These are phyloP conservation scores for Tricholoma saponaceum DNA, from an alignment of 768 basidiomycete species.

Conservation along the genomic window DNA sequence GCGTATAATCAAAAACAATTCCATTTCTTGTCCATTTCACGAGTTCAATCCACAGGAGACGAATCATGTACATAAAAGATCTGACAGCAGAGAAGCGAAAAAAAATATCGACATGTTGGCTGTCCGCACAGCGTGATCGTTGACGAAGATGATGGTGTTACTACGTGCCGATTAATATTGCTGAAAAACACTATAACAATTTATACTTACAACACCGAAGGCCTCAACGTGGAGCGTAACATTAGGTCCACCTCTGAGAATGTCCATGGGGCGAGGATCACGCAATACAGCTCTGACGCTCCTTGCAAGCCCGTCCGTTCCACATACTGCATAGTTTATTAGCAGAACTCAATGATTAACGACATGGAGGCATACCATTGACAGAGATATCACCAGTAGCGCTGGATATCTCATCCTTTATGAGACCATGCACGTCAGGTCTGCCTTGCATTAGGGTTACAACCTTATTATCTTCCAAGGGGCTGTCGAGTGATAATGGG, in stretches of 20 bases:
- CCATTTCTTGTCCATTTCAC: no score
- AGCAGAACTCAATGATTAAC: conserved; percentile 9
- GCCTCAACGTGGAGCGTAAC: conserved; percentile 41
- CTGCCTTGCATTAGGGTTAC: conserved; percentile 32
- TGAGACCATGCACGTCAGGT: conserved; percentile 35
- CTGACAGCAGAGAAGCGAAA: no score
- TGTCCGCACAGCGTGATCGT: no score
- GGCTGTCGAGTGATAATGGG: conserved; percentile 2
- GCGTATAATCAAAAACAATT: no score
- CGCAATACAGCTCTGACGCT: conserved; percentile 37
- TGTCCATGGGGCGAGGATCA: conserved; percentile 28
- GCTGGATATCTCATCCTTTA: conserved; percentile 32
- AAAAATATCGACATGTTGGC: no score
- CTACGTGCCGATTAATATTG: not conserved
- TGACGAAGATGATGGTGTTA: not conserved
- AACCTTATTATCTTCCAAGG: conserved; percentile 7
- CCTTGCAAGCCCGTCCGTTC: conserved; percentile 34
- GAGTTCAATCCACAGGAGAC: no score
- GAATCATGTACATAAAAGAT: no score
- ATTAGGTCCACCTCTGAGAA: conserved; percentile 42
- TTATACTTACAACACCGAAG: not conserved
- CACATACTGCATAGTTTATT: conserved; percentile 38
- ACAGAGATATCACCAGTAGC: conserved; percentile 40
- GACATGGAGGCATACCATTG: conserved; percentile 30
- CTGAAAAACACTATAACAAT: not conserved